Conservation (phyloP, 2,329 filamentous ascomycete genomes). For the Penicillium sp. region DNA sequence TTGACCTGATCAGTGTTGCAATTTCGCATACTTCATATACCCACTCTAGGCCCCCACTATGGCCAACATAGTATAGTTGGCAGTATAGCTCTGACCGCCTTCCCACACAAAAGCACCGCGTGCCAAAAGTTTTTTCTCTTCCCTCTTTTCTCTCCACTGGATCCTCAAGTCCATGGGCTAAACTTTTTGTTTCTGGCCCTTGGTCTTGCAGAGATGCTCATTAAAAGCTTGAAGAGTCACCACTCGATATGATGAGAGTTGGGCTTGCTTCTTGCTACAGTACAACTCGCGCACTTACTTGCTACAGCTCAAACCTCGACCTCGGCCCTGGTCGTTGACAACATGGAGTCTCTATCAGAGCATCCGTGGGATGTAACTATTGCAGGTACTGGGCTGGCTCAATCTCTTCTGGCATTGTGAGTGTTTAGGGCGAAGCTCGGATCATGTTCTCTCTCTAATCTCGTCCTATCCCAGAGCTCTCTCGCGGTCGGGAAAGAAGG, state of each 20-base stretch:
- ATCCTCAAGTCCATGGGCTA: slow-evolving; percentile 4
- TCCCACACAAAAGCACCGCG: slow-evolving; percentile 22
- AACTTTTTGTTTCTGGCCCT: slow-evolving; percentile 1
- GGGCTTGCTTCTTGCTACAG: slow-evolving; percentile 21
- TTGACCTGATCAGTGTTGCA: not conserved
- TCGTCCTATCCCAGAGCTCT: slow-evolving; percentile 69
- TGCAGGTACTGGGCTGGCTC: slow-evolving; percentile 74
- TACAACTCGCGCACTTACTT: slow-evolving; percentile 23
- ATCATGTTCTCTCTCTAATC: slow-evolving; percentile 51
- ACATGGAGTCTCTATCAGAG: slow-evolving; percentile 74
- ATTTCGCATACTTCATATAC: not conserved
- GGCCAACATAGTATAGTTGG: slow-evolving; percentile 10
- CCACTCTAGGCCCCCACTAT: not conserved
- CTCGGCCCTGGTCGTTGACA: slow-evolving; percentile 17
- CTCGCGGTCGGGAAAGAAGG: slow-evolving; percentile 87
- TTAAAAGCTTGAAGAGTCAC: not conserved
- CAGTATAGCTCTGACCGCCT: slow-evolving; percentile 19
- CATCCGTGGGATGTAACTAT: slow-evolving; percentile 80
- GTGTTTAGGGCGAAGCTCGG: slow-evolving; percentile 30
- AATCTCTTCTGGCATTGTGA: slow-evolving; percentile 79
- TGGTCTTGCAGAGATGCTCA: slow-evolving; percentile 11
- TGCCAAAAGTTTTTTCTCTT: slow-evolving; percentile 13
- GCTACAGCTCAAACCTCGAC: slow-evolving; percentile 24
- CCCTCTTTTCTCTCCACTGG: slow-evolving; percentile 6
- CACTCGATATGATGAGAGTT: slow-evolving; percentile 31